phyloP scores from a whole-genome alignment of 73 alveolate genomes.

The Paramecium caudatum region DNA sequence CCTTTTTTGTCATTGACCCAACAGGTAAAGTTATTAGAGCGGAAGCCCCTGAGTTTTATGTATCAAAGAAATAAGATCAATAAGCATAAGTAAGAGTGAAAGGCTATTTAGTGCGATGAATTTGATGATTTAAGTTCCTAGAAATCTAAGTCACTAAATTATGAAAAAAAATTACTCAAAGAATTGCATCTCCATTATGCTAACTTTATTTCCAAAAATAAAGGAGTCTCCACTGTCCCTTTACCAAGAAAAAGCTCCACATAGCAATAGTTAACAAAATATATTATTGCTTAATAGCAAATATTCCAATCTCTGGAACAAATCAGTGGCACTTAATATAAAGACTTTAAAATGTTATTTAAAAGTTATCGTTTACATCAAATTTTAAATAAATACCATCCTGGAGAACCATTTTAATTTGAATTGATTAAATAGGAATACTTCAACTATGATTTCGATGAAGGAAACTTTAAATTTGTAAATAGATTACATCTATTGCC shows the following conservation, averaged over 20 bases:
- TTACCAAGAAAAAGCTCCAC: background rate
- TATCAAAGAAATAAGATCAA: background rate
- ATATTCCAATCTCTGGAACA: background rate
- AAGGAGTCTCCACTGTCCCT: background rate
- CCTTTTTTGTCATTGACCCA: background rate
- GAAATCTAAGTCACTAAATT: background rate
- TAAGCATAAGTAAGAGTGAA: background rate
- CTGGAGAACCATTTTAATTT: constrained; percentile 43
- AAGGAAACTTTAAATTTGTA: background rate
- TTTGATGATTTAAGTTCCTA: constrained; percentile 40
- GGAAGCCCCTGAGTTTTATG: constrained; percentile 49
- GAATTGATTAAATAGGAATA: constrained; percentile 11
- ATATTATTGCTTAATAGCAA: background rate
- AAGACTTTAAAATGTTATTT: constrained; percentile 22
- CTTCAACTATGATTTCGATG: background rate
- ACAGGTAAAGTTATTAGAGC: constrained; percentile 45
- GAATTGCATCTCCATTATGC: constrained; percentile 13
- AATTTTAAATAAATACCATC: constrained; percentile 18
- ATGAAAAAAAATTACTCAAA: constrained; percentile 33
- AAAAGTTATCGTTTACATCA: background rate
- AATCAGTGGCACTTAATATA: background rate
- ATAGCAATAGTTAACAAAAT: background rate
- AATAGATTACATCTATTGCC: background rate
- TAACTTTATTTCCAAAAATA: background rate
- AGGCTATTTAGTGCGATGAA: background rate